Conservation (phyloP, 2,329 filamentous ascomycete species). For the Talaromyces sp. region DNA sequence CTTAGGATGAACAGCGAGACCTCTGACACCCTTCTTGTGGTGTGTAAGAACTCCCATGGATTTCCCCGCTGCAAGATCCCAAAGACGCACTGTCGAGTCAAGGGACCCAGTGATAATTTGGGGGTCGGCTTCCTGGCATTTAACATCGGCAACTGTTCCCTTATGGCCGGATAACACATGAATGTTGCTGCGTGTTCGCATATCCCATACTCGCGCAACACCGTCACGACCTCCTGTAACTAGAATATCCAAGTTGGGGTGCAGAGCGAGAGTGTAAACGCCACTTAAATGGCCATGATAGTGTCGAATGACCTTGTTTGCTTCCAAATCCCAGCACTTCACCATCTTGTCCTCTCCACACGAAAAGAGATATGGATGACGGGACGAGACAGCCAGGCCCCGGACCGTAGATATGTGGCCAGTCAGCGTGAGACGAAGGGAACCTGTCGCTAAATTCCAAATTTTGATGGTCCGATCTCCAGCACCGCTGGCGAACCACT, state of each 20-base stretch:
- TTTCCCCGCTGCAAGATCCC: slow-evolving; percentile 95
- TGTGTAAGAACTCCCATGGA: slow-evolving; percentile 94
- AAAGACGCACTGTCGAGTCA: slow-evolving; percentile 83
- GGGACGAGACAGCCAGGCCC: slow-evolving; percentile 82
- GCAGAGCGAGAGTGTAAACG: slow-evolving; percentile 88
- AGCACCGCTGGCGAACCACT: slow-evolving; percentile 95
- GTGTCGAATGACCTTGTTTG: slow-evolving; percentile 97
- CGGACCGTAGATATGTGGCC: slow-evolving; percentile 92
- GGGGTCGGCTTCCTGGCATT: slow-evolving; percentile 93
- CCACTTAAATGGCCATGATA: slow-evolving; percentile 96
- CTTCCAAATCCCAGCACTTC: slow-evolving; percentile 98
- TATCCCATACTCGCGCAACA: slow-evolving; percentile 94
- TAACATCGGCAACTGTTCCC: slow-evolving; percentile 78
- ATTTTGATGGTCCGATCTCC: slow-evolving; percentile 98
- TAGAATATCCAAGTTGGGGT: slow-evolving; percentile 89
- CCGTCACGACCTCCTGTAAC: slow-evolving; percentile 93
- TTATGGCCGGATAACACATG: slow-evolving; percentile 91
- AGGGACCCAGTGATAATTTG: slow-evolving; percentile 92
- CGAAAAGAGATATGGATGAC: slow-evolving; percentile 95
- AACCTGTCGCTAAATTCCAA: slow-evolving; percentile 88
- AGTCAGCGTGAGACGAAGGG: slow-evolving; percentile 77
- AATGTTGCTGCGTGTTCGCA: slow-evolving; percentile 92
- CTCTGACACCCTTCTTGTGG: slow-evolving; percentile 94
- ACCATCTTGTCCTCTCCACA: slow-evolving; percentile 99
- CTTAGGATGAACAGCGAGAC: slow-evolving; percentile 74